Evolutionary conservation across 2,329 filamentous ascomycete species (phyloP), one percentile per base, ranked within the genome.

Genomic region (Proliferodiscus dingleyae): DNA sequence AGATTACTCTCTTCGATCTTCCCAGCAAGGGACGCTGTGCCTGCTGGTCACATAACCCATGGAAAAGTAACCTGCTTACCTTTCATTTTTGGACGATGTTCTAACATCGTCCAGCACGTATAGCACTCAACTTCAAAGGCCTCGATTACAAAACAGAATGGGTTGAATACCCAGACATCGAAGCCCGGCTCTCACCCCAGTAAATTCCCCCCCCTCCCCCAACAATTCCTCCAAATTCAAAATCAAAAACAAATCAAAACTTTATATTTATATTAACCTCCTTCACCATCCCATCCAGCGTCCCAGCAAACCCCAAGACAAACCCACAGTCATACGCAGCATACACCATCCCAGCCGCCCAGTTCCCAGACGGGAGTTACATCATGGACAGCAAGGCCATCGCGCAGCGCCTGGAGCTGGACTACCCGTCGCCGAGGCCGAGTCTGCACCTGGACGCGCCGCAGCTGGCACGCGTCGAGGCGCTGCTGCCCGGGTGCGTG

Each of bases 71-170:
- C 63, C n/a, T n/a, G n/a, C n/a, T 61, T 23, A 11, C 13, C 4
- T 28, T 16, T 26, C 30, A 10, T 22, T 1, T 38, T 40, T 16
- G 18, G 5, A 9, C 18, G n/a, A 8, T 43, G 23, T 10, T 13
- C 37, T 47, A 45, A 41, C 16, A 8, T 26, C 7, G 30, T 18
- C 21, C 42, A 86, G 83, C 78, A 36, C 80, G 84, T 1, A 64
- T 87, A 45, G 60, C 75, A 2, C 66, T 88, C 36, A 87, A 87
- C 66, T 85, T 74, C 67, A 88, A 88, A 61, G 69, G 70, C 1
- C 62, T 87, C 11, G 71, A 79, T 37, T 88, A 87, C 67, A 73
- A 74, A 59, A 87, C 83, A 0, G 70, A 81, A 71, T 87, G 81
- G 81, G 65, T 81, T 13, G 81, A 86, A 58, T 87, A 85, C 53